Base-by-base conservation (phyloP, 2,329 filamentous ascomycete species). In the Trichoderma sp. region DNA sequence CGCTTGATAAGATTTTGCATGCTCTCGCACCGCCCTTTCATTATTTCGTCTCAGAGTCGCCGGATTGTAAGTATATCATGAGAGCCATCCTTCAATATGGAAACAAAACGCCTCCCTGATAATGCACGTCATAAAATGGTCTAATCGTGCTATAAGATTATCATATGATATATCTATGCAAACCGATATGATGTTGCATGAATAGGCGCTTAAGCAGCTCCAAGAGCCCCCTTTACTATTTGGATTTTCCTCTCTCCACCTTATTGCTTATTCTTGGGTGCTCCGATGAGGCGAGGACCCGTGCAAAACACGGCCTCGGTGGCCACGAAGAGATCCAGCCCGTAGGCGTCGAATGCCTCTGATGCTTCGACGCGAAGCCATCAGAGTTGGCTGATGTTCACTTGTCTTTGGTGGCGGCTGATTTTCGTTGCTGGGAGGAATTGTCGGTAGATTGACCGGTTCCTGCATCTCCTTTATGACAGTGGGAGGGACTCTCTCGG, bases 271-370 rank as follows among this genome's bases (percentile, higher is more conserved):
- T 60, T 68, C 43, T 35, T 55, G 57, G 33, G 24, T 43, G 31
- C 29, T 52, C 10, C 33, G 43, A 31, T 47, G 65, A 10, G 53
- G 49, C n/a, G 35, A 53, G 3, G 53, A 14, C 13, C 53, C 58
- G 8, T 55, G 69, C 7, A 49, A 57, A 60, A 72, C 73, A 62
- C 76, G 74, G 29, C 73, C 72, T n/a, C 76, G 73, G 56, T 75
- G 76, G 29, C 75, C 75, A 35, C 76, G 76, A 43, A 70, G 68
- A 71, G 76, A 75, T n/a, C 70, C 68, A 19, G 70, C 59, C 70
- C 73, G 74, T 55, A 75, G 74, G 43, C 77, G 76, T 53, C 75
- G 75, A 14, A 72, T 71, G 11, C 73, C 74, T 40, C 77, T 75
- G 56, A 61, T 63, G 6, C 64, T 69, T 19, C 74, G 72, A 27